These are phyloP conservation scores for Pleurotus salmoneostramineus DNA, from an alignment of 768 basidiomycete species.

Conservation along the genomic window DNA sequence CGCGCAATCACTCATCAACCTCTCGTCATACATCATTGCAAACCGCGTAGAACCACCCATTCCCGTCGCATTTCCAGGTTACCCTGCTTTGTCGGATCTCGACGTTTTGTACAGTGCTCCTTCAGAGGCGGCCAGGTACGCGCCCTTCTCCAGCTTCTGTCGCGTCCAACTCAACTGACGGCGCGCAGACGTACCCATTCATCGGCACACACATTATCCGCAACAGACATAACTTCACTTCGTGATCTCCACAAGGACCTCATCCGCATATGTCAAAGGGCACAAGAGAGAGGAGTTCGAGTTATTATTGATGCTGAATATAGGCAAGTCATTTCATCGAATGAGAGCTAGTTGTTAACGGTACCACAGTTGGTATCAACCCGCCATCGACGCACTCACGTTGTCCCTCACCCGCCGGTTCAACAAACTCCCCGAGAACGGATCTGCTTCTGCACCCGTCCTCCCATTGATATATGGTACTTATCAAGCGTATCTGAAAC, in stretches of 20 bases:
- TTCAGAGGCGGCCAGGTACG: background rate
- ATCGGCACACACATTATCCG: conserved; percentile 27
- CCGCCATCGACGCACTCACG: conserved; percentile 81
- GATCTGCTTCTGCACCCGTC: conserved; percentile 18
- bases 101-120: conserved; percentile 34
- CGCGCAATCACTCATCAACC: conserved; percentile 51
- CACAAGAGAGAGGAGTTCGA: conserved; percentile 57
- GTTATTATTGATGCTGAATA: conserved; percentile 87
- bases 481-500: conserved; percentile 83
- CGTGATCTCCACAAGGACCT: conserved; percentile 61
- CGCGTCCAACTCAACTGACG: background rate
- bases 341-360: background rate
- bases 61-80: conserved; percentile 65
- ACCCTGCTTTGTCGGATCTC: conserved; percentile 55
- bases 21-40: conserved; percentile 55
- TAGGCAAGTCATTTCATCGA: conserved; percentile 26
- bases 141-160: background rate
- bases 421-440: conserved; percentile 42
- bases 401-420: conserved; percentile 73
- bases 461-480: conserved; percentile 82
- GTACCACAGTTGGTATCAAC: conserved; percentile 23
- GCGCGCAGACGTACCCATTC: conserved; percentile 8
- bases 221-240: conserved; percentile 57
- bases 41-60: conserved; percentile 21
- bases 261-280: conserved; percentile 57